Conservation (phyloP, 2,329 filamentous ascomycete species). For the Fusarium armeniacum region DNA sequence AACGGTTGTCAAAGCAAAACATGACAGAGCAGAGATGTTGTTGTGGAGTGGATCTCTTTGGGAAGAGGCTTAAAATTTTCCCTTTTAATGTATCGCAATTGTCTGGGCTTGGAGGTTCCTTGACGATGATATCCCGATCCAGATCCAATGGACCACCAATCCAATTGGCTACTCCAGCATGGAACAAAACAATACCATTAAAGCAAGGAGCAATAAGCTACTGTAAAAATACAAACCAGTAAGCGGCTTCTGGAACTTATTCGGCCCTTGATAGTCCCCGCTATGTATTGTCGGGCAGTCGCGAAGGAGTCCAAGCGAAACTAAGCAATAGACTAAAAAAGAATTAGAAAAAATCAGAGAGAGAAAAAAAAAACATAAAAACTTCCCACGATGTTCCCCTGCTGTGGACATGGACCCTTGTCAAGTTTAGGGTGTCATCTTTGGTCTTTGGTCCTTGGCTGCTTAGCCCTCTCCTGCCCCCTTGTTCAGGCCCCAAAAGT, state of each 20-base stretch:
- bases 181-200: conserved; percentile 1
- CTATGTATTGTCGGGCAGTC: conserved; percentile 27
- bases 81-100: conserved; percentile 5
- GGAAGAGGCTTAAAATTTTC: conserved; percentile 37
- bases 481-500: conserved; percentile 36
- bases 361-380: conserved; percentile 14
- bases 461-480: not conserved
- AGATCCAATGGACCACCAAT: conserved; percentile 10
- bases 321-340: conserved; percentile 14
- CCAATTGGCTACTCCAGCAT: conserved; percentile 11
- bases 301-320: conserved; percentile 26
- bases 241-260: conserved; percentile 44
- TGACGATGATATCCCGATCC: conserved; percentile 15
- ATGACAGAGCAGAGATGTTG: conserved; percentile 1
- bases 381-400: conserved; percentile 34
- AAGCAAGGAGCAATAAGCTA: conserved; percentile 26
- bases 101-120: conserved; percentile 15
- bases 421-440: conserved; percentile 17
- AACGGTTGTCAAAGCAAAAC: conserved; percentile 28
- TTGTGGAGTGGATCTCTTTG: conserved; percentile 23
- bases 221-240: not conserved
- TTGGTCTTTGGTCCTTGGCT: conserved; percentile 4
- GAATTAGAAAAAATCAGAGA: conserved; percentile 6
- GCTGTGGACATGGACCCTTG: conserved; percentile 26
- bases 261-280: conserved; percentile 27